Evolutionary conservation across 331 rosid species (phyloP).

Genomic region (Rhamnella rubrinervis): DNA sequence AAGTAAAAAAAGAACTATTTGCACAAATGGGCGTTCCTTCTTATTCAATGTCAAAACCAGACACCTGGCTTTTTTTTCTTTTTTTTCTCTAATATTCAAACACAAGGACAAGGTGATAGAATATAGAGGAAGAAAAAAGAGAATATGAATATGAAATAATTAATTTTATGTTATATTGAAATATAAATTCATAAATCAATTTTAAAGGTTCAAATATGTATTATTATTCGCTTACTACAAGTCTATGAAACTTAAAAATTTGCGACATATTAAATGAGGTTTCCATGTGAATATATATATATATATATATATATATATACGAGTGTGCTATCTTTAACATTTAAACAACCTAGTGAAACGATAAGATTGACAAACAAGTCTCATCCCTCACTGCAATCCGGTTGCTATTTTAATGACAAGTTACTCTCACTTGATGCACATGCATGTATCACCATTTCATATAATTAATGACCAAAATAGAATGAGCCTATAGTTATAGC

Average conservation of each 20-base stretch:
- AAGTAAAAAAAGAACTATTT: constrained; percentile 25
- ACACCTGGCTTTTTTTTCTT: neutral
- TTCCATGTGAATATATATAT: too few species aligned
- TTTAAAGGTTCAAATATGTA: too few species aligned
- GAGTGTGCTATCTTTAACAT: too few species aligned
- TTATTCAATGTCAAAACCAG: constrained; percentile 37
- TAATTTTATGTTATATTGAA: too few species aligned
- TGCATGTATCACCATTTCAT: neutral
- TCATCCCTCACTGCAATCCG: constrained; percentile 11
- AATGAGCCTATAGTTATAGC: neutral
- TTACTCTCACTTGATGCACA: neutral
- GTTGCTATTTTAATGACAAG: neutral
- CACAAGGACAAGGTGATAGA: constrained; percentile 22
- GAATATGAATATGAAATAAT: neutral
- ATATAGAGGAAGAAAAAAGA: constrained; percentile 10
- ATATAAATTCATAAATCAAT: too few species aligned
- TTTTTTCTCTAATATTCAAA: constrained; percentile 27
- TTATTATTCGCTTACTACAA: too few species aligned
- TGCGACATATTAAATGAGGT: too few species aligned
- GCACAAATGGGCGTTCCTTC: constrained; percentile 28
- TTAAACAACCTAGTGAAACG: neutral
- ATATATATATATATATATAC: too few species aligned
- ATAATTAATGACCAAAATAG: constrained; percentile 6
- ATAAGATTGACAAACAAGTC: neutral
- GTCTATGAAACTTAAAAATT: too few species aligned